Percentiles rank a stretch among this genome's conserved stretches.
Conservation (phyloP, 306 rosid species). For the Mimosa pudica region DNA sequence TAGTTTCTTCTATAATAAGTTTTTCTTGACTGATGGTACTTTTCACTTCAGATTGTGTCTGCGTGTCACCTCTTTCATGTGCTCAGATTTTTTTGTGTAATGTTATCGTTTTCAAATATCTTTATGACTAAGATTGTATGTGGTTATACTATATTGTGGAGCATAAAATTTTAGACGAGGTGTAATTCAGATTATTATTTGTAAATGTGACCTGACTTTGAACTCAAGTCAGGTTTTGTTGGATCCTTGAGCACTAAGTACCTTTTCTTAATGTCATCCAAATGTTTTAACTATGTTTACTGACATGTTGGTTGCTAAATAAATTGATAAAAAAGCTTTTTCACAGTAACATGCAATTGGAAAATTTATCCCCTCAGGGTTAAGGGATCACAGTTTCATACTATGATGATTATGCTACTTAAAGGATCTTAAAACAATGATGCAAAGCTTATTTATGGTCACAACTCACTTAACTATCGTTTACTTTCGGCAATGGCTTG, state of each 20-base stretch:
- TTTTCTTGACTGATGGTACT: slow-evolving; percentile 22
- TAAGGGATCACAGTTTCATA: background rate
- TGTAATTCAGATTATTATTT: background rate
- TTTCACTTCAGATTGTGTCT: slow-evolving; percentile 18
- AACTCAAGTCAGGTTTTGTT: background rate
- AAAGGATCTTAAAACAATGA: background rate
- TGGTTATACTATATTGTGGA: slow-evolving; percentile 2
- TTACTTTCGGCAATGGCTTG: background rate
- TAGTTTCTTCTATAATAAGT: slow-evolving; percentile 1
- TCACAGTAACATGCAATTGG: background rate
- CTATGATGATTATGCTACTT: background rate
- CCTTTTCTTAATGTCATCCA: background rate
- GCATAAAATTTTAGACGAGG: background rate
- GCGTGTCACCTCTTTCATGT: slow-evolving; percentile 25
- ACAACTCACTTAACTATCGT: background rate
- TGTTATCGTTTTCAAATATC: slow-evolving; percentile 6
- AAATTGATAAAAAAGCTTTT: background rate
- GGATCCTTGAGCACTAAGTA: background rate
- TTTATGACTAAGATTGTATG: background rate
- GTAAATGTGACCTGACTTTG: background rate
- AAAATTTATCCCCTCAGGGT: background rate
- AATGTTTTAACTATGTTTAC: background rate
- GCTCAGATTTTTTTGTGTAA: slow-evolving; percentile 22
- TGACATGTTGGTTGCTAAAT: background rate
- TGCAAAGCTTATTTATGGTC: background rate